Evolutionary conservation across 1,284 basidiomycete species (phyloP).

Genomic region (Entoloma clypeatum): DNA sequence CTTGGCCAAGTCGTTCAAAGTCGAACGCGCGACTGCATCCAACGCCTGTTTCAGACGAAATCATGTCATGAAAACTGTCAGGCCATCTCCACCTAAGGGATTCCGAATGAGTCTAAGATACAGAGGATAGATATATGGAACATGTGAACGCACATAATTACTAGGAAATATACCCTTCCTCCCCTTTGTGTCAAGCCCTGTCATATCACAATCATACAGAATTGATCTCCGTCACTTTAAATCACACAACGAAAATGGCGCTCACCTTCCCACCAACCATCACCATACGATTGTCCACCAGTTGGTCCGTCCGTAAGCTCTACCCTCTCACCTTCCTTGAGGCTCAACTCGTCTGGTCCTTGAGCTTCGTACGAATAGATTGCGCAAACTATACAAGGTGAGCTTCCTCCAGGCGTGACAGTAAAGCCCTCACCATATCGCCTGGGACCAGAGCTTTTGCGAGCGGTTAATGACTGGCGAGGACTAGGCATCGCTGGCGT

Average conservation of each 20-base stretch:
- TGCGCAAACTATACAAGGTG: slow-evolving; percentile 51
- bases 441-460: slow-evolving; percentile 38
- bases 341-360: slow-evolving; percentile 64
- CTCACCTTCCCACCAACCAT: slow-evolving; percentile 85
- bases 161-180: slow-evolving; percentile 78
- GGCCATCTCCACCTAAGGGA: slow-evolving; percentile 20
- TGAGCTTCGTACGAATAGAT: slow-evolving; percentile 68
- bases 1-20: too few species aligned
- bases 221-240: too few species aligned
- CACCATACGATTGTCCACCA: slow-evolving; percentile 62
- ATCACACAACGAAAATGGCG: slow-evolving; percentile 17
- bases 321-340: slow-evolving; percentile 58
- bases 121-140: background rate
- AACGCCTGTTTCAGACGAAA: too few species aligned
- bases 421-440: slow-evolving; percentile 41
- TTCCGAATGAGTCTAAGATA: slow-evolving; percentile 3
- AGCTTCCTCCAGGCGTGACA: slow-evolving; percentile 8
- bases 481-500: slow-evolving; percentile 17
- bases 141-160: slow-evolving; percentile 64
- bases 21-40: too few species aligned
- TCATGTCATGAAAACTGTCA: slow-evolving; percentile 9
- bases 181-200: slow-evolving; percentile 58
- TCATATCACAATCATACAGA: slow-evolving; percentile 6
- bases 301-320: slow-evolving; percentile 57
- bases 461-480: slow-evolving; percentile 21